Evolutionary conservation across 805 yeast species (phyloP), one percentile per base, ranked within the genome.

Genomic region (baker's yeast (Saccharomyces cerevisiae)): DNA sequence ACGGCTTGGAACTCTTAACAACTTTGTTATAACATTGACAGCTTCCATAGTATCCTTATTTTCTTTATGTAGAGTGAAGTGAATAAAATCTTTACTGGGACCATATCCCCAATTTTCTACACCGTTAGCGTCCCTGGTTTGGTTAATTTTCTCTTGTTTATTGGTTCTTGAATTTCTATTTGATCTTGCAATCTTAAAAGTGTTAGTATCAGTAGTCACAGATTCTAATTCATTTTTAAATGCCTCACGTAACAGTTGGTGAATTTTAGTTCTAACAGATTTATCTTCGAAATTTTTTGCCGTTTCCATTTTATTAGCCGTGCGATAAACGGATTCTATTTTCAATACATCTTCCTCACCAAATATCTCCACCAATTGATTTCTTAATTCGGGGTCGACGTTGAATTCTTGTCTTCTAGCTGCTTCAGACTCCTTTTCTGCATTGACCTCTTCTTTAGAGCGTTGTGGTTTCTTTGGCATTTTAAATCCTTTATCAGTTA

Each of bases 1-100:
- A 58, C 84, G 85, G 4, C 85, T 75, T n/a, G 91, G 92, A 22
- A 87, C 72, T 57, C 89, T 80, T 59, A 94, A 74, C 57, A 88
- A 79, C 65, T 85, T 85, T 50, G 91, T 75, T 50, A 94, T 73
- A 28, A 86, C 71, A 21, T 83, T 79, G 1, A 94, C 94, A 13
- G 89, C 94, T 72, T 94, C 97, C 97, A 94, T 89, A 0, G 99
- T 91, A 61, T 94, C 99, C 67, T 91, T 87, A 72, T 94, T 94
- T 67, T 94, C 97, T 69, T 94, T 94, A 74, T 88, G 90, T 28
- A 94, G 73, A 11, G 87, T 82, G 64, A 91, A 85, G 63, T 87
- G 91, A 48, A 91, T 72, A 69, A 73, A 88, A 47, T 80, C 79
- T 60, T 84, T 83, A 54, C 77, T 75, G 29, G 85, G 82, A 2